Base-by-base conservation (phyloP, 2,329 filamentous ascomycete species). In the Sporothrix mexicana region DNA sequence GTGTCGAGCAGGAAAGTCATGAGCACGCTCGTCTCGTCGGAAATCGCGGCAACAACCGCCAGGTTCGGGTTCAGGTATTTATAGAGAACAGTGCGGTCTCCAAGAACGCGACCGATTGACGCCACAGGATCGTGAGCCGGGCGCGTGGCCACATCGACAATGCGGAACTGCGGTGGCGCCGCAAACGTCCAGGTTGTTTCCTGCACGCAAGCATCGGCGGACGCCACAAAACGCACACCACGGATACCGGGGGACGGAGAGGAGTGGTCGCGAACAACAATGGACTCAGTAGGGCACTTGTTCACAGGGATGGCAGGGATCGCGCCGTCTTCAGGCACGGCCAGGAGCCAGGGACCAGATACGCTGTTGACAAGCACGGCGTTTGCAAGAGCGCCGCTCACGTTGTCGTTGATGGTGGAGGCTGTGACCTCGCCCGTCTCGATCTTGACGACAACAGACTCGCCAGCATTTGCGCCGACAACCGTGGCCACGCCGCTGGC, bases 41-140 rank as follows among this genome's bases (percentile, higher is more conserved):
- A 86, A 2, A 90, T 83, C 0, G 93, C 86, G 1, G 92, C 93
- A 62, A 97, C 85, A 0, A 98, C 87, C 2, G 94, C 85, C 7
- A 93, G 88, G 81, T 97, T 98, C 0, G 93, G 90, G 83, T 97
- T 97, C 55, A 99, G 84, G 80, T 98, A 98, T 83, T 99, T 99
- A 88, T 99, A 99, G 75, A 95, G 88, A 66, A 99, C 96, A n/a
- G 91, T 91, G 59, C 96, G 90, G 78, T 99, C 92, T 36, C 94
- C 95, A 25, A 99, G 88, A 1, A 98, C 96, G 73, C 93, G 94
- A 10, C 96, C 96, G 77, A 99, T 97, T 0, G 96, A 98, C 2
- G 96, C 95, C 66, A 98, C 91, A 0, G 94, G 94, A 77, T 99
- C 95, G 76, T 95, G 92, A 2, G 87, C 79, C 10, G 93, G 90